Base-by-base conservation (phyloP, 257 asterid genomes). In the Solanum clarkiae region DNA sequence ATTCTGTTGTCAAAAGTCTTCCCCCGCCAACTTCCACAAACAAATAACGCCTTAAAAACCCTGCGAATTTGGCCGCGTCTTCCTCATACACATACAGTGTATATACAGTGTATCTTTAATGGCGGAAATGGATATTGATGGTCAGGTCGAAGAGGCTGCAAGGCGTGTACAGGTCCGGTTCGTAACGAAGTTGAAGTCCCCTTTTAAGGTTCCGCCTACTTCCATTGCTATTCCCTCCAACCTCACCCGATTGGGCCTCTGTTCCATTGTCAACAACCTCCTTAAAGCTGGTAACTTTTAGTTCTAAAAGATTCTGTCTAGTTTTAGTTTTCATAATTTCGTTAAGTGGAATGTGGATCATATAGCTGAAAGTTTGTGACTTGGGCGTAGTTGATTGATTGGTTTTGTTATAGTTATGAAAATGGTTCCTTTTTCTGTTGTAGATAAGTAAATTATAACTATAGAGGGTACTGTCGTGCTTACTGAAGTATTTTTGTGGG, bases 191-290 rank as follows among this genome's bases (percentile, higher is more conserved):
- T 91, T 95, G 68, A 90, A 90, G 55, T 81, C 90, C 3, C 94
- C 92, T 22, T 94, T 91, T 85, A 91, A 88, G 83, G 87, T 85
- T 40, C 92, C 92, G 82, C 89, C 88, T 13, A 53, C 90, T 81
- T 89, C 98, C 72, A 91, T 95, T 86, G 86, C 96, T 88, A 95
- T 95, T 83, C 98, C 98, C 26, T 87, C 98, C 66, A 92, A 90
- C 59, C 90, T 94, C 88, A 91, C 95, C 56, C 96, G 98, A 47
- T 89, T 85, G 8, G 93, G 97, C 65, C 98, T 95, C 26, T 95
- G 97, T 42, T 85, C 89, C 45, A 83, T 95, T 45, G 93, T 94
- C 85, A 95, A 95, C 88, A 90, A 90, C 85, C 93, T 95, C 77
- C 92, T 95, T 20, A 88, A 84, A 90, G 84, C 91, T 12, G 97